Conservation (phyloP, 2,329 filamentous ascomycete genomes). For the Sporothrix schenckii region DNA sequence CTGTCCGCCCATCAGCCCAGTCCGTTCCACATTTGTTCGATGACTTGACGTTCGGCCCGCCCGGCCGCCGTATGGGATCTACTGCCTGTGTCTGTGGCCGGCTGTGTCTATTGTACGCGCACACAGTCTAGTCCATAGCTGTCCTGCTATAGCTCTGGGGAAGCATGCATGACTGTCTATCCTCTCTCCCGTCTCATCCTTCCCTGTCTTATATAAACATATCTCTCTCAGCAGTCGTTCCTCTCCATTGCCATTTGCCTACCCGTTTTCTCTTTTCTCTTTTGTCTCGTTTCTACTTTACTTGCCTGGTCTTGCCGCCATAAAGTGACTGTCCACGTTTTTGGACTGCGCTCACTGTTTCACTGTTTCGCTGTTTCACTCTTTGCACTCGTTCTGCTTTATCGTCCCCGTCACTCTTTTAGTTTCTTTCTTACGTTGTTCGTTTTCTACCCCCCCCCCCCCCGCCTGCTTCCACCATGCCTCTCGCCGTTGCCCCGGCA, state of each 20-base stretch:
- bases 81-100: not conserved
- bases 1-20: not conserved
- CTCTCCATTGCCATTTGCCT: not conserved
- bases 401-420: not conserved
- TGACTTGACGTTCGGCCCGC: constrained; percentile 2
- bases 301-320: not conserved
- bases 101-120: not conserved
- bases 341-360: not conserved
- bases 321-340: not conserved
- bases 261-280: constrained; percentile 6
- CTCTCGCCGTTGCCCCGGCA: constrained; percentile 4
- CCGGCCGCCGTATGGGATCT: not conserved
- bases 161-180: no score
- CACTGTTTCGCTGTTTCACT: no score
- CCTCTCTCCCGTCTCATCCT: no score
- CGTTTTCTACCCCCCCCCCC: not conserved
- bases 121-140: not conserved
- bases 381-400: not conserved
- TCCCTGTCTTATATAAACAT: constrained; percentile 16
- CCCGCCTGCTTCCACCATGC: not conserved
- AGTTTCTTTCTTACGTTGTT: not conserved
- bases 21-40: no score
- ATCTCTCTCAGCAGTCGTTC: not conserved
- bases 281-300: not conserved
- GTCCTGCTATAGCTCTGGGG: constrained; percentile 11